Conservation (phyloP, 495 filamentous ascomycete genomes). For the Corynascus novoguineensis region DNA sequence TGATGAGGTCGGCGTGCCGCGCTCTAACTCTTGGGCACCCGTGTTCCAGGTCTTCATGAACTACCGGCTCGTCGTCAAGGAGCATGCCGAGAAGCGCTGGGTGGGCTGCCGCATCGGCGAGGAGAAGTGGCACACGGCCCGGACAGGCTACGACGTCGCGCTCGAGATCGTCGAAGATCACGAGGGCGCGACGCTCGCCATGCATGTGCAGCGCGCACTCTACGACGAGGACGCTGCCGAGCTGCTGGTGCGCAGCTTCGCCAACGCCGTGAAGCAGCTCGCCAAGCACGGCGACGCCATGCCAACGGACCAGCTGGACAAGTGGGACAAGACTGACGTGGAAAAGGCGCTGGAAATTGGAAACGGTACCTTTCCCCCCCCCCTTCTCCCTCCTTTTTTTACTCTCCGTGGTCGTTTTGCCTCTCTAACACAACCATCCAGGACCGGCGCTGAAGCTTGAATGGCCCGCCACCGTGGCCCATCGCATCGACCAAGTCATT, state of each 20-base stretch:
- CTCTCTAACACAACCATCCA: background rate
- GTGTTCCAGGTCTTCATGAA: constrained; percentile 38
- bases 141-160: constrained; percentile 23
- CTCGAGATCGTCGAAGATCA: constrained; percentile 24
- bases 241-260: background rate
- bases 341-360: background rate
- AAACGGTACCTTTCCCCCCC: background rate
- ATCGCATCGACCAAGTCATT: constrained; percentile 25
- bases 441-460: background rate
- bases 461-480: constrained; percentile 26
- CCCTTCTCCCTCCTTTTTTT: background rate
- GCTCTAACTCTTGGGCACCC: constrained; percentile 22
- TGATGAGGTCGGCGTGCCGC: constrained; percentile 25
- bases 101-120: constrained; percentile 7
- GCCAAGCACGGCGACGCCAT: background rate
- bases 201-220: constrained; percentile 17
- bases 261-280: background rate
- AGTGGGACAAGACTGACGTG: background rate
- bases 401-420: background rate
- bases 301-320: background rate
- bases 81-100: constrained; percentile 6
- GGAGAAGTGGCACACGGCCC: background rate
- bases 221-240: constrained; percentile 13
- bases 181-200: constrained; percentile 8
- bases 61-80: constrained; percentile 26